phyloP scores from a whole-genome alignment of 2,329 filamentous ascomycete species.

The Xylaria sp. region DNA sequence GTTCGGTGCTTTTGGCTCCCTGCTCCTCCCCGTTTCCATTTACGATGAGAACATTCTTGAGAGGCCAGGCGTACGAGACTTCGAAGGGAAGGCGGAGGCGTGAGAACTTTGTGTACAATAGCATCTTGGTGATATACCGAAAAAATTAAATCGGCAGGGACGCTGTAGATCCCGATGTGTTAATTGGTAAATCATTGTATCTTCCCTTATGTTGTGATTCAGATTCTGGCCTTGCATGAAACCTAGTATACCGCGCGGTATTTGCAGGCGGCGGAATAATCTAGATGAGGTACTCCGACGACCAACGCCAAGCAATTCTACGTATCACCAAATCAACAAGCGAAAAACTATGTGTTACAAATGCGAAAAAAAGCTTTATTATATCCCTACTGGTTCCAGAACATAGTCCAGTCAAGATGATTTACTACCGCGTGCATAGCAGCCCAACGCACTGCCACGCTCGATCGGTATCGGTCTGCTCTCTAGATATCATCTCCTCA shows the following conservation, averaged over 20 bases:
- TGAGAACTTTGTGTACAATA: slow-evolving; percentile 13
- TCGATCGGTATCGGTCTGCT: not conserved
- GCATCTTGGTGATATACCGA: slow-evolving; percentile 1
- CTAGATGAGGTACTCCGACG: not conserved
- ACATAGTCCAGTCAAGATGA: slow-evolving; percentile 8
- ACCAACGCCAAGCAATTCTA: not conserved
- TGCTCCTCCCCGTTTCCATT: not conserved
- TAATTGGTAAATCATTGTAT: not conserved
- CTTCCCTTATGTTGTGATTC: not conserved
- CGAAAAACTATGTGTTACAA: not conserved
- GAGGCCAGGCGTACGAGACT: not conserved
- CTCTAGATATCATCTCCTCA: not conserved
- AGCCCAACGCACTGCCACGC: not conserved
- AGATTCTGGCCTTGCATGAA: not conserved
- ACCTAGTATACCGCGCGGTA: too few species aligned
- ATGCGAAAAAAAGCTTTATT: slow-evolving; percentile 15
- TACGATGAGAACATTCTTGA: not conserved
- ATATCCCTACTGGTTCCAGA: slow-evolving; percentile 4
- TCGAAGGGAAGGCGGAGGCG: not conserved
- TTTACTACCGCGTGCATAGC: not conserved
- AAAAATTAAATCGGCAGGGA: not conserved
- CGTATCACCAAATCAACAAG: not conserved
- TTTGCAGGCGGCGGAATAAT: not conserved
- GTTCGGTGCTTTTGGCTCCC: not conserved
- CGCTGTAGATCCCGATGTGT: not conserved